Percentiles rank a stretch among this genome's conserved stretches.
These are phyloP conservation scores for Rhodocollybia butyracea DNA, from an alignment of 768 basidiomycete genomes.

Conservation along the genomic window DNA sequence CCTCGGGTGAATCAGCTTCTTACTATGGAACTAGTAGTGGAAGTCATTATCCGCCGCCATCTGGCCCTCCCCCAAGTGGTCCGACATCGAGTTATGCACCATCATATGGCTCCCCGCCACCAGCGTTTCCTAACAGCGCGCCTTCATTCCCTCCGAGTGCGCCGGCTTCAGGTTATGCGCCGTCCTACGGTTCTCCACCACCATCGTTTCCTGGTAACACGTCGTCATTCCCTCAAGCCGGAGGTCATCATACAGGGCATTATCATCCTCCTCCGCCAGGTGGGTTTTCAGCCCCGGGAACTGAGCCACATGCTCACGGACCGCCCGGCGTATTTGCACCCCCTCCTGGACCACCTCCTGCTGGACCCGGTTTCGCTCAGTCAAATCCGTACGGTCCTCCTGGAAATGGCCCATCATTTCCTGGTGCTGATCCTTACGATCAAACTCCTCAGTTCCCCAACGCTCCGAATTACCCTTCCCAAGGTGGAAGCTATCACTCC, in stretches of 20 bases:
- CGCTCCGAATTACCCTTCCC: slow-evolving; percentile 13
- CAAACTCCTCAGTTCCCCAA: slow-evolving; percentile 17
- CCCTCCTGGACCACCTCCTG: slow-evolving; percentile 7
- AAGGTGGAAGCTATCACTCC: background rate
- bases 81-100: slow-evolving; percentile 14
- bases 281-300: slow-evolving; percentile 9
- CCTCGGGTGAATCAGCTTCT: slow-evolving; percentile 27
- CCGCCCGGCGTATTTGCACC: slow-evolving; percentile 8
- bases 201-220: slow-evolving; percentile 27
- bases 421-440: slow-evolving; percentile 30
- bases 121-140: slow-evolving; percentile 13
- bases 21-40: slow-evolving; percentile 20
- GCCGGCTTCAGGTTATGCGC: slow-evolving; percentile 29
- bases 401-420: slow-evolving; percentile 34
- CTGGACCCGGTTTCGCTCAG: slow-evolving; percentile 6
- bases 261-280: slow-evolving; percentile 1
- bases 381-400: slow-evolving; percentile 12
- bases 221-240: slow-evolving; percentile 28
- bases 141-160: slow-evolving; percentile 17
- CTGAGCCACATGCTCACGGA: too few relatives aligned
- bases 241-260: slow-evolving; percentile 11
- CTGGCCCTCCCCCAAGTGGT: slow-evolving; percentile 19
- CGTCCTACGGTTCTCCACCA: slow-evolving; percentile 14
- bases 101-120: slow-evolving; percentile 17
- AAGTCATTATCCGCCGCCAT: slow-evolving; percentile 20